A percentile compares a stretch with the other conserved stretches of the same genome.
These are phyloP conservation scores for Scutellaria galericulata DNA, from an alignment of 257 asterid species.

Conservation along the genomic window DNA sequence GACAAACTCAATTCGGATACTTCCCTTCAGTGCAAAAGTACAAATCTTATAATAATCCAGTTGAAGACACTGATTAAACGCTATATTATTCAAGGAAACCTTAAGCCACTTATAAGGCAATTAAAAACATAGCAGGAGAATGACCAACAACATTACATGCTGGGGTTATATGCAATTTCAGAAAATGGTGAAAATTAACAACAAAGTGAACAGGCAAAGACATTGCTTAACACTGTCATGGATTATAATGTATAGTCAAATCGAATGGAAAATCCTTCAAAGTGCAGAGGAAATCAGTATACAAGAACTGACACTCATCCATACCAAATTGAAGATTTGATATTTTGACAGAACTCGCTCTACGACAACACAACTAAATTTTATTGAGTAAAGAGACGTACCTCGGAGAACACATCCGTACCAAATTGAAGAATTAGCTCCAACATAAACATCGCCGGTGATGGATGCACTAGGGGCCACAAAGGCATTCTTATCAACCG, in stretches of 20 bases:
- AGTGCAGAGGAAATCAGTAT: slow-evolving; percentile 3
- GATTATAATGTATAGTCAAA: not conserved
- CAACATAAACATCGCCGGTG: slow-evolving; percentile 78
- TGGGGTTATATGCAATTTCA: not conserved
- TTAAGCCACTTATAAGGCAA: not conserved
- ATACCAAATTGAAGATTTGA: no score
- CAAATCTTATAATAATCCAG: not conserved
- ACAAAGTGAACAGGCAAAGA: not conserved
- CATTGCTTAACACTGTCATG: slow-evolving; percentile 13
- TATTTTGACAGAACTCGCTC: not conserved
- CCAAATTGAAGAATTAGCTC: slow-evolving; percentile 84
- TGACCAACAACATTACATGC: not conserved
- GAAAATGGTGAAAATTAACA: slow-evolving; percentile 2
- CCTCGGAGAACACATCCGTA: slow-evolving; percentile 96
- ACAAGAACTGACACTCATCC: not conserved
- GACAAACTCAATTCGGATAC: not conserved
- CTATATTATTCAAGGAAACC: not conserved
- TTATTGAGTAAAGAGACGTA: slow-evolving; percentile 38
- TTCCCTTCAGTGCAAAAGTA: not conserved
- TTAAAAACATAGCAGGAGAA: not conserved
- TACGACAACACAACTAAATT: slow-evolving; percentile 25
- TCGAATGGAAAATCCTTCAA: not conserved
- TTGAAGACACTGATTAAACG: slow-evolving; percentile 3
- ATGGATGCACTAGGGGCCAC: slow-evolving; percentile 94
- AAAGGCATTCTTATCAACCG: slow-evolving; percentile 73